These are phyloP conservation scores for Colletotrichum gigasporum DNA, from an alignment of 2,329 filamentous ascomycete species.

Conservation along the genomic window DNA sequence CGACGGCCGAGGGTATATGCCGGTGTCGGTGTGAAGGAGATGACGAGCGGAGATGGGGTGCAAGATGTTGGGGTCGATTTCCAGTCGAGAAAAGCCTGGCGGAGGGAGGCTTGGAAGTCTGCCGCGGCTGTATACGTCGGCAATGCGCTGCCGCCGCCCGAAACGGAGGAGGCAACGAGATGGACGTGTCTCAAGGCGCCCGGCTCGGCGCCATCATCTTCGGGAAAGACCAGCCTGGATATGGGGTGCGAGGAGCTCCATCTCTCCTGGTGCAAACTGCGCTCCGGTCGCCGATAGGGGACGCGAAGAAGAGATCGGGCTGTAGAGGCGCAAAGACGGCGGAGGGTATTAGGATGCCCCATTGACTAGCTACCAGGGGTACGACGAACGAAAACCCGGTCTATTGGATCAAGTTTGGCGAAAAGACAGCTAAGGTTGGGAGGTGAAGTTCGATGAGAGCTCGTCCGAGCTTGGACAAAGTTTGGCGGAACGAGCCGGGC, in stretches of 20 bases:
- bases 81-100: conserved; percentile 45
- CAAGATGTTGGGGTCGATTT: conserved; percentile 41
- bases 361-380: background rate
- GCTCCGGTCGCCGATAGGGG: background rate
- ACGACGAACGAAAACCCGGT: too few relatives aligned
- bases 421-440: background rate
- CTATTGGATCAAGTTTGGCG: too few relatives aligned
- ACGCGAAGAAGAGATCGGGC: background rate
- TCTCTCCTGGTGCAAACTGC: background rate
- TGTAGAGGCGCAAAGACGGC: background rate
- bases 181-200: conserved; percentile 27
- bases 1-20: conserved; percentile 92
- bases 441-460: background rate
- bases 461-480: conserved; percentile 12
- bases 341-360: background rate
- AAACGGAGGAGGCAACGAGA: background rate
- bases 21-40: conserved; percentile 84
- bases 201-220: conserved; percentile 10
- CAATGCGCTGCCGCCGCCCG: background rate
- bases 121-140: conserved; percentile 27
- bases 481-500: conserved; percentile 23
- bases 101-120: conserved; percentile 37
- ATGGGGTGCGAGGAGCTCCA: conserved; percentile 14
- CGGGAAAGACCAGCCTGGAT: conserved; percentile 12
- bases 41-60: conserved; percentile 73